Evolutionary conservation across 768 basidiomycete genomes (phyloP).

Genomic region (Sarcodon aspratus): DNA sequence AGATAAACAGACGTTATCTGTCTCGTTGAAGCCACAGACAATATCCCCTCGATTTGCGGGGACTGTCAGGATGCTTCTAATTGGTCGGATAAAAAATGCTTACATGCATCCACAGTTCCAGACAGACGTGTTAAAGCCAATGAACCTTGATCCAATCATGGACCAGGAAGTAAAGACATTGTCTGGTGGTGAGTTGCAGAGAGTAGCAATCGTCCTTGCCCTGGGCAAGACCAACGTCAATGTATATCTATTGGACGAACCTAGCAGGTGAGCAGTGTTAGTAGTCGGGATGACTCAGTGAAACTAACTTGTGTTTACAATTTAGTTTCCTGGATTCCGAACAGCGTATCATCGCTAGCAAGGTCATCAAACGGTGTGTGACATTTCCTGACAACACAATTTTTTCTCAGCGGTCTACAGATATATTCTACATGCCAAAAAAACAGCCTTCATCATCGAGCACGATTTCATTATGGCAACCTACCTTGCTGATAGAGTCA

Average conservation of each 20-base stretch:
- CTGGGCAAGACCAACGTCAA: constrained; percentile 78
- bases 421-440: constrained; percentile 93
- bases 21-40: constrained; percentile 97
- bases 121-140: constrained; percentile 94
- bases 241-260: constrained; percentile 95
- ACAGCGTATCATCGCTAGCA: constrained; percentile 96
- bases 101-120: constrained; percentile 99
- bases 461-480: constrained; percentile 99
- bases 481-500: constrained; percentile 95
- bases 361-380: constrained; percentile 86
- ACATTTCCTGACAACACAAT: background rate
- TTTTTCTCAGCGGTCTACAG: constrained; percentile 21
- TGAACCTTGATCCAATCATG: constrained; percentile 89
- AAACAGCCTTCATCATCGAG: constrained; percentile 98
- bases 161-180: constrained; percentile 98
- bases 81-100: constrained; percentile 89
- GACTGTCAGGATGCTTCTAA: constrained; percentile 86
- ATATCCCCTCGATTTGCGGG: constrained; percentile 98
- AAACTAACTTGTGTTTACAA: background rate
- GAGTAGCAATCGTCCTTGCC: constrained; percentile 92
- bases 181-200: constrained; percentile 96
- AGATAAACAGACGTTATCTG: constrained; percentile 69
- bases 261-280: constrained; percentile 46
- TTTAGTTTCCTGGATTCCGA: constrained; percentile 91
- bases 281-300: background rate